Base-by-base conservation (phyloP, 2,329 filamentous ascomycete genomes). In the Fusarium oxysporum region DNA sequence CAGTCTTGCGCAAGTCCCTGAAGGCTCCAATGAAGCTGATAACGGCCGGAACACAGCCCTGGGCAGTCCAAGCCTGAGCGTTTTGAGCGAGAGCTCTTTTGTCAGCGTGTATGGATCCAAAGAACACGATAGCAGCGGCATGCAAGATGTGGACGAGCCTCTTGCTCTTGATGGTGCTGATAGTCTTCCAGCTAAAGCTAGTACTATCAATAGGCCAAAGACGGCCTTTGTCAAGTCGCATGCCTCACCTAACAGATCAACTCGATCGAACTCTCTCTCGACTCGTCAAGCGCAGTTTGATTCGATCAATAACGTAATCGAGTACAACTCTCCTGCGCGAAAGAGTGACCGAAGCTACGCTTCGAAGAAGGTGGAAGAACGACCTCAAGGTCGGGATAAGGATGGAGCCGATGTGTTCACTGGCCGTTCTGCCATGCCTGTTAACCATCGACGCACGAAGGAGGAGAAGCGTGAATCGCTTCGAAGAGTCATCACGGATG, bases 31-130 rank as follows among this genome's bases (percentile, higher is more conserved):
- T 7, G 64, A 77, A 35, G 60, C 57, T 28, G 74, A 78, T 38
- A 69, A 68, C 23, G 69, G 67, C 47, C 73, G 65, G 8, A 62
- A 30, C 78, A 82, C 77, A 33, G 83, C 82, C 47, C 76, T 88
- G 65, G 83, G 83, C 33, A 92, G 90, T 72, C 90, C 91, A 7
- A 87, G 86, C 38, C 80, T 92, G 55, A 92, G 91, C 71, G 84
- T 92, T 17, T 80, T 92, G 69, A 92, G 90, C 72, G 90, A 92
- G 78, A 92, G 90, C 77, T 92, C 90, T 0, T 92, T 92, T 74
- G 74, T 88, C 28, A 92, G 90, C 73, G 83, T 92, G 1, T 92
- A 92, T 62, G 90, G 90, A 6, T 80, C 83, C 30, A 86, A 85
- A 68, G 75, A 69, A 12, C 60, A 73, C 4, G 77, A 79, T 14